These are phyloP conservation scores for Quercus wislizeni DNA, from an alignment of 306 rosid species.

Conservation along the genomic window DNA sequence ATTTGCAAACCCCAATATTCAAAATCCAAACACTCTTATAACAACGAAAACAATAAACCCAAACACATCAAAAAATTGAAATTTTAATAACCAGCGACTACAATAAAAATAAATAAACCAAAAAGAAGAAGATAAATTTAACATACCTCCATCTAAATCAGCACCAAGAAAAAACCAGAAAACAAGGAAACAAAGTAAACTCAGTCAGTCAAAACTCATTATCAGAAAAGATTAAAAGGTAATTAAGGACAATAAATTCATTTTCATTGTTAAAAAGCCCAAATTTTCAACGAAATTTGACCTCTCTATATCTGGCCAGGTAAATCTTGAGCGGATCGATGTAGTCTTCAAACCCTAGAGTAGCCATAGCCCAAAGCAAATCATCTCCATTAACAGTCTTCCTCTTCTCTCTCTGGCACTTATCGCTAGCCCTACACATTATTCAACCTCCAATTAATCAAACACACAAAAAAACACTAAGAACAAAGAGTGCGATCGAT, in stretches of 20 bases:
- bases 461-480: background rate
- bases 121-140: conserved; percentile 7
- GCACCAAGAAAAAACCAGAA: conserved; percentile 31
- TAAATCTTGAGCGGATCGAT: conserved; percentile 89
- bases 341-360: conserved; percentile 90
- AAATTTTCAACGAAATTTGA: conserved; percentile 12
- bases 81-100: background rate
- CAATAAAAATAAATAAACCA: background rate
- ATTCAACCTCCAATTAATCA: conserved; percentile 9
- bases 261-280: background rate
- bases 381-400: conserved; percentile 96
- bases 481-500: background rate
- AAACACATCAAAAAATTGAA: background rate
- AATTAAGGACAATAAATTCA: background rate
- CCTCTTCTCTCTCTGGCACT: conserved; percentile 97
- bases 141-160: conserved; percentile 90
- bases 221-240: background rate
- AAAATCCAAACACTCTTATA: background rate
- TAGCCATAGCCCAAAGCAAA: conserved; percentile 98
- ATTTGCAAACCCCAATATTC: conserved; percentile 13
- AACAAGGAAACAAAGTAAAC: background rate
- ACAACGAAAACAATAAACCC: background rate
- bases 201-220: conserved; percentile 28
- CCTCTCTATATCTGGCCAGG: conserved; percentile 87
- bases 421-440: conserved; percentile 84